Evolutionary conservation across 1,284 basidiomycete genomes (phyloP).

Genomic region (Puccinia horiana): DNA sequence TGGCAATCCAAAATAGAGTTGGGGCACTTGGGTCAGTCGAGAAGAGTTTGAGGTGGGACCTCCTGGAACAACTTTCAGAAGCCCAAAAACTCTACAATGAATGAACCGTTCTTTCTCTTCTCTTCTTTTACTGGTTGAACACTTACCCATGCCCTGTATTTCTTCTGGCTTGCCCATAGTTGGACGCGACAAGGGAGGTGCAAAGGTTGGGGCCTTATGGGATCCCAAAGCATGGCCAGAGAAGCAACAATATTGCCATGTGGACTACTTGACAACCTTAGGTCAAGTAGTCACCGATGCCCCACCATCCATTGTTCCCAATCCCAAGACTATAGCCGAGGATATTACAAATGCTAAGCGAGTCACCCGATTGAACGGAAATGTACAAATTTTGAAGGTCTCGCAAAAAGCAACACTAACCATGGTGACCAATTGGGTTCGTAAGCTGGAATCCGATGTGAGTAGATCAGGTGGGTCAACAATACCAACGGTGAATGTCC

Average conservation of each 20-base stretch:
- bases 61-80: constrained; percentile 2
- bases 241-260: not conserved
- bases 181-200: not conserved
- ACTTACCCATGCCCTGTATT: not conserved
- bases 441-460: not conserved
- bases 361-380: not conserved
- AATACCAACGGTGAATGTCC: no score
- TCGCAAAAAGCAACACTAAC: not conserved
- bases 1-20: not conserved
- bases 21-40: not conserved
- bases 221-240: not conserved
- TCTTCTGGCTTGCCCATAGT: not conserved
- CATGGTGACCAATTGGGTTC: not conserved
- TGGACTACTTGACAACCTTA: not conserved
- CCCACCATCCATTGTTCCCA: not conserved
- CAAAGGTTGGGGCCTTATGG: not conserved
- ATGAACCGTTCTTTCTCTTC: not conserved
- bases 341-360: not conserved
- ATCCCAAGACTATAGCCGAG: not conserved
- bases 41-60: not conserved
- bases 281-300: not conserved
- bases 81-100: not conserved
- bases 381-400: not conserved
- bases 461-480: not conserved
- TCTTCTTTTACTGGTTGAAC: no score